These are phyloP conservation scores for Myxozyma mucilagina DNA, from an alignment of 805 yeast species.

Conservation along the genomic window DNA sequence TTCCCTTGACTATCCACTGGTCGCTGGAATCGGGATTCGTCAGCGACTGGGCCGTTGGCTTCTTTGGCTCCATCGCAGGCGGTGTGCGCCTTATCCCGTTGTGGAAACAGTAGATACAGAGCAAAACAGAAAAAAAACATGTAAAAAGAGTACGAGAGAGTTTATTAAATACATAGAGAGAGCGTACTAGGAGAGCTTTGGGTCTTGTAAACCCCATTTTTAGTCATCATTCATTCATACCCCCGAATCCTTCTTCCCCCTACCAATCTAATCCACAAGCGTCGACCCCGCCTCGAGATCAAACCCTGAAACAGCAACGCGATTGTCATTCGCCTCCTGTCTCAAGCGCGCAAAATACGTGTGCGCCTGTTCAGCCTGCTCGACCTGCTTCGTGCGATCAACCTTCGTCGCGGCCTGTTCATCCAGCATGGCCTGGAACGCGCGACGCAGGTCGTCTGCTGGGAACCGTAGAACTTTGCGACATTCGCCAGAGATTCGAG, in stretches of 20 bases:
- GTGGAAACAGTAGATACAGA: conserved; percentile 16
- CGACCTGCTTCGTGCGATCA: conserved; percentile 52
- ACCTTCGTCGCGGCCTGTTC: conserved; percentile 58
- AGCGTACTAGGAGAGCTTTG: no score
- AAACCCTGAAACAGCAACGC: conserved; percentile 16
- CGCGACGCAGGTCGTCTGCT: conserved; percentile 72
- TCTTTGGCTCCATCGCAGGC: conserved; percentile 43
- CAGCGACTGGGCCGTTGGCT: conserved; percentile 41
- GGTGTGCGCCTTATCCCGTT: conserved; percentile 31
- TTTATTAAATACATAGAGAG: no score
- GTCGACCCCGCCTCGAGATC: conserved; percentile 18
- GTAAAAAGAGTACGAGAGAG: no score
- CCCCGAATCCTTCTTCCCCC: not conserved
- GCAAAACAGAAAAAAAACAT: no score
- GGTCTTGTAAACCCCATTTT: not conserved
- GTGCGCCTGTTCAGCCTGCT: conserved; percentile 57
- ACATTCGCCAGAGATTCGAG: conserved; percentile 77
- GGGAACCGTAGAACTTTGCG: conserved; percentile 80
- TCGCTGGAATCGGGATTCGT: conserved; percentile 42
- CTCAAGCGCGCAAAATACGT: conserved; percentile 56
- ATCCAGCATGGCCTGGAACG: conserved; percentile 67
- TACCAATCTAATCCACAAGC: not conserved
- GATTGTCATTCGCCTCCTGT: conserved; percentile 38
- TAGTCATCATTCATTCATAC: not conserved
- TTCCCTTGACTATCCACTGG: conserved; percentile 48